These are phyloP conservation scores for Kickxella alabastrina DNA, from an alignment of 192 early-diverging fungal genomes.

Conservation along the genomic window DNA sequence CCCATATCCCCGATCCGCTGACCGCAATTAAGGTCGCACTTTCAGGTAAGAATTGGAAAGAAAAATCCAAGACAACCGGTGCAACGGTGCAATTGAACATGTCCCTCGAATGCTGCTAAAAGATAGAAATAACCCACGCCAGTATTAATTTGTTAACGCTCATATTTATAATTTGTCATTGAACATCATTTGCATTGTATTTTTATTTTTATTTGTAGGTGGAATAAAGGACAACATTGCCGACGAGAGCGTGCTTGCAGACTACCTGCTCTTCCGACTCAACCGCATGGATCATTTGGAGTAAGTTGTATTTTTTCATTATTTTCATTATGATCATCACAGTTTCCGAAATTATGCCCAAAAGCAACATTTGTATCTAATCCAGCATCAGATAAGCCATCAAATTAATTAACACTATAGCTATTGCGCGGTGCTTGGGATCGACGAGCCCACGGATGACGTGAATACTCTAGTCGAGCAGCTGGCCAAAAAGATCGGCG, in stretches of 20 bases:
- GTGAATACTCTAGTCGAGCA: slow-evolving; percentile 60
- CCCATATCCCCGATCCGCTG: slow-evolving; percentile 76
- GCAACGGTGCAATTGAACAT: no score
- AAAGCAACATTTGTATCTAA: no score
- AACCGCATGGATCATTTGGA: slow-evolving; percentile 58
- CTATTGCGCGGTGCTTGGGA: slow-evolving; percentile 54
- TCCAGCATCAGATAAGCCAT: no score
- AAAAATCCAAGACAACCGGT: no score
- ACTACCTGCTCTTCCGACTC: slow-evolving; percentile 84
- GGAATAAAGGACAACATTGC: slow-evolving; percentile 83
- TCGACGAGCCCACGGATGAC: slow-evolving; percentile 67
- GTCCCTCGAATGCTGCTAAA: no score
- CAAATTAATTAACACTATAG: slow-evolving; percentile 20
- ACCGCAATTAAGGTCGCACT: slow-evolving; percentile 85
- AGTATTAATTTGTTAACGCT: no score
- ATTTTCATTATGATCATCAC: no score
- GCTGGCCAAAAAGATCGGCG: slow-evolving; percentile 65
- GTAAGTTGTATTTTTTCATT: no score
- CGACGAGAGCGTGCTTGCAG: slow-evolving; percentile 78
- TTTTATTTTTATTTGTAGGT: slow-evolving; percentile 9
- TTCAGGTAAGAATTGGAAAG: slow-evolving; percentile 62
- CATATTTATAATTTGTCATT: slow-evolving; percentile 3
- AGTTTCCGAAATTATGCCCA: no score
- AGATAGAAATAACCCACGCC: no score
- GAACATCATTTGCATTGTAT: neutral